A percentile compares a stretch with the other conserved stretches of the same genome.
phyloP scores from a whole-genome alignment of 352 stramenopile genomes.

The Globisporangium sylvaticum region DNA sequence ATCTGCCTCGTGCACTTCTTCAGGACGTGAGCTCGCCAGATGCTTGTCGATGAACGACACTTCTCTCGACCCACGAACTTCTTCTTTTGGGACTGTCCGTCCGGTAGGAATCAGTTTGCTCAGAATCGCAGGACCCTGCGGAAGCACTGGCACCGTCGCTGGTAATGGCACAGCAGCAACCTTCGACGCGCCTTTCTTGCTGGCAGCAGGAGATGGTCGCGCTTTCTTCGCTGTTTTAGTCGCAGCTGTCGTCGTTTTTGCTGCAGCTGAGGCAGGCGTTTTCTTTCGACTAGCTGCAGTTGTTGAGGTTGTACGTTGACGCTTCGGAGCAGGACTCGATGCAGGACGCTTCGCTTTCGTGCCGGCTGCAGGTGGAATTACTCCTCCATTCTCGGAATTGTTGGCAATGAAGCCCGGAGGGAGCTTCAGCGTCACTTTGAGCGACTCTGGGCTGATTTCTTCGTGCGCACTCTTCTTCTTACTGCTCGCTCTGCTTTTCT shows the following conservation, averaged over 20 bases:
- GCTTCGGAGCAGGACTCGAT: constrained; percentile 34
- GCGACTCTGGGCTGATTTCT: constrained; percentile 27
- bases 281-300: constrained; percentile 14
- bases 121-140: constrained; percentile 30
- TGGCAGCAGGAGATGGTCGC: neutral
- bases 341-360: constrained; percentile 46
- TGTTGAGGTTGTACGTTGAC: constrained; percentile 20
- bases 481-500: constrained; percentile 15
- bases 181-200: neutral
- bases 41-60: constrained; percentile 39
- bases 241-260: constrained; percentile 16
- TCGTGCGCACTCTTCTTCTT: constrained; percentile 13
- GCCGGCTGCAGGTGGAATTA: neutral
- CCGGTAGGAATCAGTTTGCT: constrained; percentile 58
- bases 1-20: constrained; percentile 60
- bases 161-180: neutral
- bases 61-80: constrained; percentile 60
- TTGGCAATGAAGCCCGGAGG: constrained; percentile 45
- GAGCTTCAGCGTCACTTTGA: constrained; percentile 60
- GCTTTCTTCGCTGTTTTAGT: constrained; percentile 18
- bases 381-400: constrained; percentile 12
- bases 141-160: neutral
- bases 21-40: constrained; percentile 20
- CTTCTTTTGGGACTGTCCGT: constrained; percentile 45
- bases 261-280: constrained; percentile 5